Base-by-base conservation (phyloP, 805 yeast species). In the Yarrowia divulgata region DNA sequence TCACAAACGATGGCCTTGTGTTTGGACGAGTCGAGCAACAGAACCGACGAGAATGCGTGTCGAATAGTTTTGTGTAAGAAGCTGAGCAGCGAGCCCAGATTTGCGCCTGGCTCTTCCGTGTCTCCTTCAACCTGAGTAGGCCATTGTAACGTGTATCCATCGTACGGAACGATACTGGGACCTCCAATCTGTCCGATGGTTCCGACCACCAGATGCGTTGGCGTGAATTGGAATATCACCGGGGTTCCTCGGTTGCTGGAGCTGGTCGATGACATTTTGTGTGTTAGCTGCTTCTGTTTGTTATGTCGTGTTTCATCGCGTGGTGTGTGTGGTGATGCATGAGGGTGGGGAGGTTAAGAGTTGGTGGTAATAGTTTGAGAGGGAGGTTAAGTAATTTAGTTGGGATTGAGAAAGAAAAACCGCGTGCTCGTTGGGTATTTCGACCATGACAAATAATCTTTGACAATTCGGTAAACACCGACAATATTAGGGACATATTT, bases 1-100 rank as follows among this genome's bases (percentile, higher is more conserved):
- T 63, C 57, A 19, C 68, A 48, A 10, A 63, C 37, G 5, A 63
- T 63, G 18, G 23, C 55, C 39, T 63, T 63, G 35, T 63, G 68
- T 48, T 63, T 48, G 13, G 68, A 16, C 14, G 68, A 16, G 12
- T 63, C 57, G 7, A 63, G 32, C 5, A 63, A n/a, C 12, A 63
- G 39, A 2, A 63, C 55, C 10, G 55, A 49, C 8, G 68, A 37
- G 29, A 23, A 63, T 10, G 57, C 46, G 4, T 49, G 68, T 19
- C 55, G 35, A 5, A 63, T 43, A 12, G 34, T 34, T 18, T 45
- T 60, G 42, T 60, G 50, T n/a, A 60, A 3, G 14, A 60, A 60
- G 19, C 66, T 32, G n/a, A 60, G 18, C 5, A 60, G 14, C 8
- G 50, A 43, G 1, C 66, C 66, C 3, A 60, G 34, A n/a, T 43